Conservation (phyloP, 2,329 filamentous ascomycete genomes). For the Hymenoscyphus infarciens region DNA sequence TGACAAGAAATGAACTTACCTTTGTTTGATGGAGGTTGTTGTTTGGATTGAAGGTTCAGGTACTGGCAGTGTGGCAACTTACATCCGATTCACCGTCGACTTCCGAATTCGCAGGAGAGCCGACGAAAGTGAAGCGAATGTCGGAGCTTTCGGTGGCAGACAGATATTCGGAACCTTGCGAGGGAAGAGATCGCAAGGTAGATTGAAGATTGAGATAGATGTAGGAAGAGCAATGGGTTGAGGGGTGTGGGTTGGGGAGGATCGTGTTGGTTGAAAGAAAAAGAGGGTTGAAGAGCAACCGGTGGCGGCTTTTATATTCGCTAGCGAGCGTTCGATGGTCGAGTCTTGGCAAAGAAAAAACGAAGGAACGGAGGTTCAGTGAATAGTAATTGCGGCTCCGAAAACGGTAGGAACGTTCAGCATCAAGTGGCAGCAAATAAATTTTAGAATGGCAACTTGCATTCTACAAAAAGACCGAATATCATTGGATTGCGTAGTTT, state of each 20-base stretch:
- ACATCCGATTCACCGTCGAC: background rate
- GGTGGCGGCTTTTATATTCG: background rate
- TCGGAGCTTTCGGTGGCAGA: background rate
- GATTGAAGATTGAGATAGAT: background rate
- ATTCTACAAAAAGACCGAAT: too few species aligned
- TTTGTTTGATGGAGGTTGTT: background rate
- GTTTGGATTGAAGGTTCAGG: background rate
- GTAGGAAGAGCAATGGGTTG: background rate
- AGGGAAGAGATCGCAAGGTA: background rate
- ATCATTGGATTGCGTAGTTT: too few species aligned
- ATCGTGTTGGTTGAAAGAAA: background rate
- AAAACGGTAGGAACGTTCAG: background rate
- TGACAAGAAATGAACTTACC: background rate
- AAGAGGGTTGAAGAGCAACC: background rate
- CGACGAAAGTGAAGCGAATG: background rate
- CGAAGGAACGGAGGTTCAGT: background rate
- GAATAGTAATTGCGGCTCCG: background rate
- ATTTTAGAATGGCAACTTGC: too few species aligned
- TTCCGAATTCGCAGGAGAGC: background rate
- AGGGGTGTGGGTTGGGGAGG: background rate
- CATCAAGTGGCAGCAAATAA: background rate
- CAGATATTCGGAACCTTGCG: background rate
- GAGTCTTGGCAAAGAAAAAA: background rate
- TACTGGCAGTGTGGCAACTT: background rate
- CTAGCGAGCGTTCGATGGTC: background rate